Percentiles rank a stretch among this genome's conserved stretches.
Conservation (phyloP, 345 rosid genomes). For the Noccaea caerulescens region DNA sequence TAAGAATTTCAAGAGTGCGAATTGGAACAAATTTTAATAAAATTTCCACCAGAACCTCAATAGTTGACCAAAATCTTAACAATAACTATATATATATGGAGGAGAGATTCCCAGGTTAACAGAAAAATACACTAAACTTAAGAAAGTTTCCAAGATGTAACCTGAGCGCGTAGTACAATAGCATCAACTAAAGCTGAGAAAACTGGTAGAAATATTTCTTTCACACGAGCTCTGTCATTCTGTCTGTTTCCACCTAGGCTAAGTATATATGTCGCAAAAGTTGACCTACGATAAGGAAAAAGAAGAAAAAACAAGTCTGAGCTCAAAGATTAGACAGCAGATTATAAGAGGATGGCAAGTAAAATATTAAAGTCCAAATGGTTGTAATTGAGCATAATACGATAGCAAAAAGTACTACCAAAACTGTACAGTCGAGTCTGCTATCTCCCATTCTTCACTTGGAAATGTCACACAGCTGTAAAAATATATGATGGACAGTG, state of each 20-base stretch:
- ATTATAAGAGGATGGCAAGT: background rate
- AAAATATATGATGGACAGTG: constrained; percentile 38
- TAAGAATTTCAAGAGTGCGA: background rate
- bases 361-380: background rate
- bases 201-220: constrained; percentile 68
- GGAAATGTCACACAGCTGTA: constrained; percentile 90
- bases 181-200: constrained; percentile 82
- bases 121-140: constrained; percentile 22
- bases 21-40: background rate
- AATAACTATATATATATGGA: constrained; percentile 8
- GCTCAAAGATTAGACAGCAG: constrained; percentile 2
- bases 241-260: constrained; percentile 53
- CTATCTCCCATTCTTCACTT: constrained; percentile 95
- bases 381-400: constrained; percentile 24
- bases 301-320: constrained; percentile 9
- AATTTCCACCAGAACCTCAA: constrained; percentile 18
- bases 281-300: constrained; percentile 63
- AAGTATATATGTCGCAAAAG: constrained; percentile 74
- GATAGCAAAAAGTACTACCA: constrained; percentile 55
- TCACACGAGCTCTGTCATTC: constrained; percentile 52
- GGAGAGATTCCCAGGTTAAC: constrained; percentile 6
- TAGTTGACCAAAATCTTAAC: constrained; percentile 15
- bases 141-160: constrained; percentile 40
- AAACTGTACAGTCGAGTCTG: constrained; percentile 97
- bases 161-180: constrained; percentile 90